phyloP scores from a whole-genome alignment of 2,329 filamentous ascomycete species.

The Elsinoe arachidis region DNA sequence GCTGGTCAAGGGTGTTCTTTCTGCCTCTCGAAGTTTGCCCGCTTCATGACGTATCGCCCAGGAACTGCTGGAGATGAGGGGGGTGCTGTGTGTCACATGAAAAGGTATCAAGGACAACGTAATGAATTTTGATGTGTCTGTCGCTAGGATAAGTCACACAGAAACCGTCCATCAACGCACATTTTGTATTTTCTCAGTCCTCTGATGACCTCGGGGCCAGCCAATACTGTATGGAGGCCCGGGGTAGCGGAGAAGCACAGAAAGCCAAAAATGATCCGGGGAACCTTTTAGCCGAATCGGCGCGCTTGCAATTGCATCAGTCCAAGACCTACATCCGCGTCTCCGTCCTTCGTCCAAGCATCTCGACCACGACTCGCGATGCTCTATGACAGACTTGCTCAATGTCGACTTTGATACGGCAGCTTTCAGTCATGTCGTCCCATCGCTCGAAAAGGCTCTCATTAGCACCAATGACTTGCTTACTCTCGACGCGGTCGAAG shows the following conservation, averaged over 20 bases:
- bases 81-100: too few species aligned
- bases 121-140: too few species aligned
- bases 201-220: conserved; percentile 6
- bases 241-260: conserved; percentile 3
- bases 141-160: too few species aligned
- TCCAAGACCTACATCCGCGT: background rate
- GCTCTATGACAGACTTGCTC: conserved; percentile 72
- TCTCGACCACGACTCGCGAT: background rate
- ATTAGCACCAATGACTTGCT: conserved; percentile 78
- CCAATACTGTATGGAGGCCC: conserved; percentile 10
- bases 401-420: conserved; percentile 65
- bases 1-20: too few species aligned
- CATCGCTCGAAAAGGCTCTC: conserved; percentile 66
- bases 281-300: too few species aligned
- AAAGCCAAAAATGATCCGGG: background rate
- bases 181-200: too few species aligned
- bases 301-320: background rate
- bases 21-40: too few species aligned
- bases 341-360: background rate
- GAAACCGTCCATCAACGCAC: too few species aligned
- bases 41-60: too few species aligned
- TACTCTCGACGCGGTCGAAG: conserved; percentile 69
- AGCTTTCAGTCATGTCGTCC: conserved; percentile 65
- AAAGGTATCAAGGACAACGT: too few species aligned
- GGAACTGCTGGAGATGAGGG: too few species aligned